Conservation (phyloP, 129 eudicot genomes). For the Chrysanthemum seticuspe region DNA sequence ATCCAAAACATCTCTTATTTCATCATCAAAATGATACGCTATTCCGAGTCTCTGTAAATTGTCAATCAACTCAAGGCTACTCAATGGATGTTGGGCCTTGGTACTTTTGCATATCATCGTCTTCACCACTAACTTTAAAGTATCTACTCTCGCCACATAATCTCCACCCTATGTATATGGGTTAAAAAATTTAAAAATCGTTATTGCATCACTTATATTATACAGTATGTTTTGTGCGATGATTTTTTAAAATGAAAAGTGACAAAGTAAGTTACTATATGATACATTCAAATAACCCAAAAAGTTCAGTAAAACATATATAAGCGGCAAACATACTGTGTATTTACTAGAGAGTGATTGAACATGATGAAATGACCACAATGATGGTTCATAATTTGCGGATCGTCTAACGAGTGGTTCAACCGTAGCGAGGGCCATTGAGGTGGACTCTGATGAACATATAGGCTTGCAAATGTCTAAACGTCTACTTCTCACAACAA, state of each 20-base stretch:
- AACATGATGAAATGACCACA: conserved; percentile 18
- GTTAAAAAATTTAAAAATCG: neutral
- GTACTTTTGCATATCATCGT: neutral
- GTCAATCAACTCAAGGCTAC: conserved; percentile 22
- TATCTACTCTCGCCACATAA: conserved; percentile 11
- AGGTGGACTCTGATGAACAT: conserved; percentile 8
- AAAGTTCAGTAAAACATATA: neutral
- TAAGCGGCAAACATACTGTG: neutral
- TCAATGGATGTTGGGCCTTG: conserved; percentile 5
- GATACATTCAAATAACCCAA: too few species aligned
- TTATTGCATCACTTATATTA: too few species aligned
- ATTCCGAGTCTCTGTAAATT: conserved; percentile 33
- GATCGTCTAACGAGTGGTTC: conserved; percentile 17
- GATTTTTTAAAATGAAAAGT: too few species aligned
- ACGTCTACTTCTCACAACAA: neutral
- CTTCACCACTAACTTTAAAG: conserved; percentile 23
- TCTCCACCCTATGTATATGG: conserved; percentile 23
- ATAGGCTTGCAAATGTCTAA: neutral
- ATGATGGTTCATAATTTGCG: conserved; percentile 11
- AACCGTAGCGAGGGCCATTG: neutral
- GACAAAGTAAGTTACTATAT: too few species aligned
- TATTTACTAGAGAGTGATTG: conserved; percentile 23
- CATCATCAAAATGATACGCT: conserved; percentile 29
- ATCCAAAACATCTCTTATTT: conserved; percentile 20
- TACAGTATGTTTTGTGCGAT: too few species aligned